A percentile compares a stretch with the other conserved stretches of the same genome.
These are phyloP conservation scores for Globisporangium barbulae DNA, from an alignment of 352 stramenopile species.

Conservation along the genomic window DNA sequence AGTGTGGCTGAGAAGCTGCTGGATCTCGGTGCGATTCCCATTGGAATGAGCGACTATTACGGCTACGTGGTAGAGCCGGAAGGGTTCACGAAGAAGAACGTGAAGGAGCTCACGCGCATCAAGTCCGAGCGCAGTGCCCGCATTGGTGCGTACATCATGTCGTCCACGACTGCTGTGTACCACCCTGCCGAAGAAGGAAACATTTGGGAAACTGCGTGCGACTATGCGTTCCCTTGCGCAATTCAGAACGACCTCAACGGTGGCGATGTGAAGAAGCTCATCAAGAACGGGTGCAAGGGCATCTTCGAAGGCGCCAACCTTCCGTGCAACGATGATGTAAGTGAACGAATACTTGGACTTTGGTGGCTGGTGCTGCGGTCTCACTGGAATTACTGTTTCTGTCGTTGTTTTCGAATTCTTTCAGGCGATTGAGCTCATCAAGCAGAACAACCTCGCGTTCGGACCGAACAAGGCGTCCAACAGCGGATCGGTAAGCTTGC, in stretches of 20 bases:
- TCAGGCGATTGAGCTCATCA: slow-evolving; percentile 73
- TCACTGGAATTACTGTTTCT: background rate
- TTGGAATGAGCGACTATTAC: slow-evolving; percentile 95
- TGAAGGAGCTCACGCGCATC: slow-evolving; percentile 74
- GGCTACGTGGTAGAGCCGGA: slow-evolving; percentile 95
- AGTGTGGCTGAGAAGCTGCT: slow-evolving; percentile 95
- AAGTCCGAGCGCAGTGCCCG: slow-evolving; percentile 81
- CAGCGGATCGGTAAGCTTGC: slow-evolving; percentile 48
- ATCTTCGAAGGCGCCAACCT: slow-evolving; percentile 88
- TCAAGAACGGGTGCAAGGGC: slow-evolving; percentile 89
- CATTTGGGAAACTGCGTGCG: slow-evolving; percentile 90
- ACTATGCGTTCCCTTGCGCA: slow-evolving; percentile 97
- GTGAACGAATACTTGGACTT: background rate
- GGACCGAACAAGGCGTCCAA: slow-evolving; percentile 86
- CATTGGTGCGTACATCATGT: slow-evolving; percentile 87
- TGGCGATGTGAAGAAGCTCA: slow-evolving; percentile 59
- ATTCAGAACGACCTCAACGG: slow-evolving; percentile 92
- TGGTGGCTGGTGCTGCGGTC: background rate
- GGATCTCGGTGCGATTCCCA: slow-evolving; percentile 93
- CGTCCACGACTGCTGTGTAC: slow-evolving; percentile 86
- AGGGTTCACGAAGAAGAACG: slow-evolving; percentile 67
- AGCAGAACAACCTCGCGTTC: slow-evolving; percentile 80
- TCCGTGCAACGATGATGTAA: slow-evolving; percentile 68
- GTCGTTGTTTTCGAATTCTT: background rate
- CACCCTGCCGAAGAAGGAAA: slow-evolving; percentile 66